phyloP scores from a whole-genome alignment of 805 yeast species.

The Candida fluviatilis region DNA sequence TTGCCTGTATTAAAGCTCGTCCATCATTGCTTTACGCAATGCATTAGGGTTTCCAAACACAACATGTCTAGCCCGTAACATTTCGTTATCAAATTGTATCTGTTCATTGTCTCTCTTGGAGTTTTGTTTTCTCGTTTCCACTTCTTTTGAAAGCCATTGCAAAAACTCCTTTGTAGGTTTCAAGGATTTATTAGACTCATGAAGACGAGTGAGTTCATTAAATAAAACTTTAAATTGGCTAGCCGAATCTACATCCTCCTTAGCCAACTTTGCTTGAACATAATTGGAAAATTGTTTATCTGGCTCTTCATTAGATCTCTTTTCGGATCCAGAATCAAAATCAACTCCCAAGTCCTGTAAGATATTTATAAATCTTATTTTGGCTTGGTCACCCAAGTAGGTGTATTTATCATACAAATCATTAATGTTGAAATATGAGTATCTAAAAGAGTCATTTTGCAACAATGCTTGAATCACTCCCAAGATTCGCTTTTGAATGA shows the following conservation, averaged over 20 bases:
- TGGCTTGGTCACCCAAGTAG: constrained; percentile 22
- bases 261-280: constrained; percentile 30
- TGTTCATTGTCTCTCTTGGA: constrained; percentile 30
- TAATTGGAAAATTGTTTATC: constrained; percentile 31
- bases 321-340: constrained; percentile 10
- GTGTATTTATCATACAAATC: not conserved
- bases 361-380: constrained; percentile 41
- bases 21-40: constrained; percentile 54
- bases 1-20: constrained; percentile 23
- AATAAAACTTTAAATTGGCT: constrained; percentile 42
- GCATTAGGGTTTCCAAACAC: constrained; percentile 80
- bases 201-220: constrained; percentile 27
- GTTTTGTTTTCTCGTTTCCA: constrained; percentile 16
- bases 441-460: constrained; percentile 30
- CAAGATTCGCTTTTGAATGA: constrained; percentile 43
- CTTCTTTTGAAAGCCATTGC: constrained; percentile 57
- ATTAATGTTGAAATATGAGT: constrained; percentile 13
- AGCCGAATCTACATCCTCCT: constrained; percentile 11
- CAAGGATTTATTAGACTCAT: constrained; percentile 22
- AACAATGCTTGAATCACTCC: constrained; percentile 50
- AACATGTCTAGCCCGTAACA: constrained; percentile 49
- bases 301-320: constrained; percentile 14
- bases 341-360: constrained; percentile 39
- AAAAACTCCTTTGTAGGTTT: constrained; percentile 43
- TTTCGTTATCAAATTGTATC: constrained; percentile 31